Base-by-base conservation (phyloP, 78 protist species). In the Ministeria vibrans region DNA sequence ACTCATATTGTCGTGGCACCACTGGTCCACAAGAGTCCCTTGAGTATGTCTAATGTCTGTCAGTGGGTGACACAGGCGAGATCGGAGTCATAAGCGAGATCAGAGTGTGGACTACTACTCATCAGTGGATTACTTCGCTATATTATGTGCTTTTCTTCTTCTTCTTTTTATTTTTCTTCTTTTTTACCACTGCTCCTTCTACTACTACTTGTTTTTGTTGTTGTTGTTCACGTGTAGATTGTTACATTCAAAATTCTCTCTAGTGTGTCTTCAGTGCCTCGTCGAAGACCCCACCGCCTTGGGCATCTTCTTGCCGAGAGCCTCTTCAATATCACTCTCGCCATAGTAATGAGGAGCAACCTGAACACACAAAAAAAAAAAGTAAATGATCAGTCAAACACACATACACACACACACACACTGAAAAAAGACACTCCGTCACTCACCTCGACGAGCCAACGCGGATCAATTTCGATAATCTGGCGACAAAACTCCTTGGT, bases 331-430 rank as follows among this genome's bases (percentile, higher is more conserved):
- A 13, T 90, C 93, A n/a, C 81, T 81, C 42, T 77, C 70, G 79
- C 81, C 85, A 83, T 96, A 96, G 78, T 81, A 90, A 66, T 96
- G 98, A 30, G 99, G 99, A 34, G 99, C 99, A 39, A 98, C n/a
- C n/a, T n/a, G n/a, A n/a, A n/a, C n/a, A n/a, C n/a, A n/a, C n/a
- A n/a, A n/a, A n/a, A n/a, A n/a, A n/a, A n/a, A n/a, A n/a, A n/a
- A n/a, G n/a, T n/a, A n/a, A n/a, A n/a, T n/a, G n/a, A n/a, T n/a
- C n/a, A n/a, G n/a, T n/a, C n/a, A n/a, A n/a, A n/a, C n/a, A n/a
- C n/a, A n/a, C n/a, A n/a, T n/a, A n/a, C n/a, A n/a, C n/a, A n/a
- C n/a, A n/a, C n/a, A n/a, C n/a, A n/a, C n/a, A n/a, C n/a, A n/a
- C n/a, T n/a, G n/a, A n/a, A n/a, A n/a, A n/a, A n/a, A n/a, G n/a